Evolutionary conservation across 257 asterid genomes (phyloP), one percentile per base, ranked within the genome.

Genomic region (Solanum acaule): DNA sequence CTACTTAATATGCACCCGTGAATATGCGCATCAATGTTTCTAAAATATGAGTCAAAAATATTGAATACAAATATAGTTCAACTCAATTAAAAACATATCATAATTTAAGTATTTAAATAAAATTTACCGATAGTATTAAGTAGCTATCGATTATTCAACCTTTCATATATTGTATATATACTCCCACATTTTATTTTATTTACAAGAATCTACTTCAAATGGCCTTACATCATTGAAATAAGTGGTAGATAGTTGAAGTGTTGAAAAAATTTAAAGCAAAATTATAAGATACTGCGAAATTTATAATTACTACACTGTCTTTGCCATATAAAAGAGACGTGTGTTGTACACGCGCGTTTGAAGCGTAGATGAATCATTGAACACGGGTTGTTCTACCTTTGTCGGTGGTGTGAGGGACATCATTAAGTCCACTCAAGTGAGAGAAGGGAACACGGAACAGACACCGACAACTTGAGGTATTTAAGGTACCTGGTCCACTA

Each of bases 391-490:
- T 20, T 84, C 31, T 86, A 40, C 35, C 1, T 25, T 27, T 91
- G 93, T 89, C 59, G 88, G 84, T 37, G 25, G 35, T 6, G 44
- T 52, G 49, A 44, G 6, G 56, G 86, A 83, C 90, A 65, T 20
- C 5, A 23, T 61, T 61, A 44, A 72, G 70, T 61, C 87, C 46
- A 56, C 8, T 86, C 82, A 31, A 56, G 34, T 29, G 3, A 2
- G 35, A 27, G 8, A 13, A 33, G 89, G 89, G 91, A 71, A 89
- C 90, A 88, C 4, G 3, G 25, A 65, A 85, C 92, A 92, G 95
- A 91, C 94, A 90, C 77, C 78, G 72, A 33, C 93, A 89, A 89
- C 92, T 73, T 89, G 93, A 87, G 87, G n/a, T 89, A 90, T 88
- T 93, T 82, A 65, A 91, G 56, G 86, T 86, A 63, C 89, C 89